A percentile compares a stretch with the other conserved stretches of the same genome.
Conservation (phyloP, 768 basidiomycete genomes). For the Hortiboletus campestris region DNA sequence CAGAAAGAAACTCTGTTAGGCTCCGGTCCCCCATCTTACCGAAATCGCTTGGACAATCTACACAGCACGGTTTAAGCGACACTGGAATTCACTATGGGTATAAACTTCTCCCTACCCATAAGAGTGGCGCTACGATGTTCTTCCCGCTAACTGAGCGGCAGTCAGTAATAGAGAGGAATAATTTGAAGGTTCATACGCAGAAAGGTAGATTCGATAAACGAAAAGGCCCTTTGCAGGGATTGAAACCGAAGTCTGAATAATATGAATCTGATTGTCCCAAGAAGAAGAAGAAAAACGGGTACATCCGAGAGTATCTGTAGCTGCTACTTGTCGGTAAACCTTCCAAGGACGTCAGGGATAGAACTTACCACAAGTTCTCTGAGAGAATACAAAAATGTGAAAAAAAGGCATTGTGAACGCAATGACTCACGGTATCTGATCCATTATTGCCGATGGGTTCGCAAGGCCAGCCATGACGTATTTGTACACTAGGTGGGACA, state of each 20-base stretch:
- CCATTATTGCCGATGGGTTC: neutral
- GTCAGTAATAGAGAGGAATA: neutral
- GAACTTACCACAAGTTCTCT: constrained; percentile 13
- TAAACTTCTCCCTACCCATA: constrained; percentile 7
- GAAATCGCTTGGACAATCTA: neutral
- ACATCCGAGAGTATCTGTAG: constrained; percentile 4
- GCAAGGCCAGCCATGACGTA: neutral
- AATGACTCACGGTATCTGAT: neutral
- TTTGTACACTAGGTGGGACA: neutral
- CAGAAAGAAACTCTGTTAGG: neutral
- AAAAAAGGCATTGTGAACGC: too few relatives aligned
- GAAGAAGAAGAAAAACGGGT: neutral
- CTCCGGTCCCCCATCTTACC: neutral
- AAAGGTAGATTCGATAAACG: constrained; percentile 7
- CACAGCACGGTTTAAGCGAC: neutral
- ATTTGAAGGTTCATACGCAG: neutral
- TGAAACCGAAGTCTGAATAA: neutral
- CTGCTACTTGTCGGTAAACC: neutral
- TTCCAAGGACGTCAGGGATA: neutral
- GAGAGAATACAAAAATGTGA: neutral
- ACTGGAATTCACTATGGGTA: neutral
- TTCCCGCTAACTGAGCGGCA: constrained; percentile 1
- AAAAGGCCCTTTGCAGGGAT: neutral
- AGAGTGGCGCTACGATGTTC: neutral
- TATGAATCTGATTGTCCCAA: neutral